A percentile compares a stretch with the other conserved stretches of the same genome.
Conservation (phyloP, 495 filamentous ascomycete genomes). For the Terfezia claveryi region DNA sequence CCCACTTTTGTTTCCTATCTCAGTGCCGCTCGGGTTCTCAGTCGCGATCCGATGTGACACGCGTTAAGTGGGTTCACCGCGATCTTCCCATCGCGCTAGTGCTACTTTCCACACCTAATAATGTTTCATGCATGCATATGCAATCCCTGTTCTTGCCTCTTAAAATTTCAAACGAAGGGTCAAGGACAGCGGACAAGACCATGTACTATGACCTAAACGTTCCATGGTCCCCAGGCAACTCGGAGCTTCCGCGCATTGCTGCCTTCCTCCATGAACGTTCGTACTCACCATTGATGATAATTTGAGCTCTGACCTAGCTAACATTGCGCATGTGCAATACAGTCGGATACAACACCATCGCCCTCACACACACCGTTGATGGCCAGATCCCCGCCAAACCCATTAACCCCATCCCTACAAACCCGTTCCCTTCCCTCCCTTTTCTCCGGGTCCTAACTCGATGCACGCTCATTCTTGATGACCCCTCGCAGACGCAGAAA, state of each 20-base stretch:
- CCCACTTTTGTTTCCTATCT: too few species aligned
- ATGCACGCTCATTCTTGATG: conserved; percentile 53
- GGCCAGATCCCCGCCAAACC: conserved; percentile 38
- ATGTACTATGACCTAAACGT: conserved; percentile 62
- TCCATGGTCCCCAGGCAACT: conserved; percentile 36
- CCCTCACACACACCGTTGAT: conserved; percentile 54
- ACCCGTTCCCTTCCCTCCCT: conserved; percentile 24
- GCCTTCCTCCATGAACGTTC: conserved; percentile 42
- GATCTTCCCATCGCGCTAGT: too few species aligned
- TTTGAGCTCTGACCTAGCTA: conserved; percentile 4
- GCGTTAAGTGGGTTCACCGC: too few species aligned
- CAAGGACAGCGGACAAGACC: too few species aligned
- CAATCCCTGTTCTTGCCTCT: too few species aligned
- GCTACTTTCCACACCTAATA: too few species aligned
- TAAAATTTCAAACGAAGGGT: too few species aligned
- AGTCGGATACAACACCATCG: conserved; percentile 83
- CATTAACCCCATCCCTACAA: conserved; percentile 25
- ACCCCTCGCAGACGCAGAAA: conserved; percentile 62
- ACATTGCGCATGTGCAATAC: conserved; percentile 7
- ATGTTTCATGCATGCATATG: too few species aligned
- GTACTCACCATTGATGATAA: conserved; percentile 17
- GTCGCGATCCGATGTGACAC: too few species aligned
- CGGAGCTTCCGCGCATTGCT: conserved; percentile 45
- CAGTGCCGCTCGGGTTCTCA: too few species aligned
- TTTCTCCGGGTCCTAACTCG: conserved; percentile 56